phyloP scores from a whole-genome alignment of 2,329 filamentous ascomycete genomes.

The Fusarium hainanense region DNA sequence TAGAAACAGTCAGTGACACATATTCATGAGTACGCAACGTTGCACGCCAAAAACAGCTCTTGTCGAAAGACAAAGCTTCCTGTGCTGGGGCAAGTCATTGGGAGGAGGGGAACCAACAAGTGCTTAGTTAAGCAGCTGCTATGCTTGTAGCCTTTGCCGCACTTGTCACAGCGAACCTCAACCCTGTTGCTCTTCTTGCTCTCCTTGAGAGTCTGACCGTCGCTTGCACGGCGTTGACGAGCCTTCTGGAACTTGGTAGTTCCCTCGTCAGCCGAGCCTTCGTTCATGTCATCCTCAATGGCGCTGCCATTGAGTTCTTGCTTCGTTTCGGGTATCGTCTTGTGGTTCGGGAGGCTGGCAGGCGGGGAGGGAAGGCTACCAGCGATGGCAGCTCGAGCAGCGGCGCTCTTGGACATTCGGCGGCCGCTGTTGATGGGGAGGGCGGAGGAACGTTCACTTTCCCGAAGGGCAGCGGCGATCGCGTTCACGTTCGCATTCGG shows the following conservation, averaged over 20 bases:
- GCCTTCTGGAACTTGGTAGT: conserved; percentile 60
- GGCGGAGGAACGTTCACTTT: conserved; percentile 67
- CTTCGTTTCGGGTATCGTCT: conserved; percentile 62
- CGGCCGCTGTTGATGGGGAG: conserved; percentile 70
- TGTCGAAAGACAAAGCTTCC: conserved; percentile 46
- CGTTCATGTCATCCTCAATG: conserved; percentile 74
- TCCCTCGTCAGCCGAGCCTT: conserved; percentile 67
- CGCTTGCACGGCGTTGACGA: conserved; percentile 76
- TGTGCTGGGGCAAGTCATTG: conserved; percentile 52
- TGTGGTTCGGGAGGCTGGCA: conserved; percentile 73
- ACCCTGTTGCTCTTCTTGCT: conserved; percentile 85
- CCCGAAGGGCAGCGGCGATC: conserved; percentile 77
- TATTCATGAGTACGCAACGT: conserved; percentile 34
- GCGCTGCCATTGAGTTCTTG: conserved; percentile 67
- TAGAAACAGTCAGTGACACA: conserved; percentile 56
- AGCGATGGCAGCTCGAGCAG: conserved; percentile 63
- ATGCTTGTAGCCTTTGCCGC: conserved; percentile 99
- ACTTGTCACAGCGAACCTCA: conserved; percentile 96
- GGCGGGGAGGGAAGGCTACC: conserved; percentile 72
- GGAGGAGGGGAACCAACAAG: conserved; percentile 87
- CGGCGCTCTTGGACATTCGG: conserved; percentile 74
- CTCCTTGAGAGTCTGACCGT: conserved; percentile 87
- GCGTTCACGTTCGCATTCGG: conserved; percentile 78
- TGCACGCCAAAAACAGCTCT: conserved; percentile 31
- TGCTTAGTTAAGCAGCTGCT: conserved; percentile 99